A percentile compares a stretch with the other conserved stretches of the same genome.
Conservation (phyloP, 352 stramenopile species). For the Globisporangium splendens region DNA sequence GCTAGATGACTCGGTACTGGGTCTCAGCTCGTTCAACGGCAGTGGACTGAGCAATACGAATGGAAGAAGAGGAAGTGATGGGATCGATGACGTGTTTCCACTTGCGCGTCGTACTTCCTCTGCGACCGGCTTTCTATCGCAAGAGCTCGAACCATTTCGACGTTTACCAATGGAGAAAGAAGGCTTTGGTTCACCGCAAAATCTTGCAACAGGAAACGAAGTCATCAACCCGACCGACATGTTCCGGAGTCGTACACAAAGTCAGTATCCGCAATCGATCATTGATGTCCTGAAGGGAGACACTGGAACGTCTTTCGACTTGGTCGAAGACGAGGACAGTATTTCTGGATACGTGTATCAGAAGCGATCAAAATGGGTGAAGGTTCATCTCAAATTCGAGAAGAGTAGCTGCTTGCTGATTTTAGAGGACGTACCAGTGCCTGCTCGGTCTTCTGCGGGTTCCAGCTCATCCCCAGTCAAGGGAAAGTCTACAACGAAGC, state of each 20-base stretch:
- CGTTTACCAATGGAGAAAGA: slow-evolving; percentile 69
- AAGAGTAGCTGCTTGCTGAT: slow-evolving; percentile 54
- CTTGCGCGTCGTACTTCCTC: slow-evolving; percentile 54
- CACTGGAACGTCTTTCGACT: slow-evolving; percentile 49
- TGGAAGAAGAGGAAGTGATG: slow-evolving; percentile 31
- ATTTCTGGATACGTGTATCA: slow-evolving; percentile 69
- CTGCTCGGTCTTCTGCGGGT: not conserved
- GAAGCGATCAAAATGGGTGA: slow-evolving; percentile 71
- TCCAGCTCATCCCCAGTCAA: slow-evolving; percentile 6
- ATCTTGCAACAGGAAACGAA: slow-evolving; percentile 52
- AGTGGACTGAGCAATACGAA: slow-evolving; percentile 13
- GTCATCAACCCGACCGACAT: slow-evolving; percentile 63
- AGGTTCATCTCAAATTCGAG: slow-evolving; percentile 68
- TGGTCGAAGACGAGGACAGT: slow-evolving; percentile 47
- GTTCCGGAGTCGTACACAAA: slow-evolving; percentile 68
- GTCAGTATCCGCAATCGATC: slow-evolving; percentile 67
- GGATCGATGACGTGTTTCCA: slow-evolving; percentile 47
- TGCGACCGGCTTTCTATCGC: slow-evolving; percentile 60
- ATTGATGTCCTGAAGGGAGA: slow-evolving; percentile 65
- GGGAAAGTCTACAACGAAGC: slow-evolving; percentile 31
- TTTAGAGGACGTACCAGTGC: slow-evolving; percentile 30
- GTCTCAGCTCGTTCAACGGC: slow-evolving; percentile 16
- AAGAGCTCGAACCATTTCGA: slow-evolving; percentile 61
- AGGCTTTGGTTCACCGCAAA: slow-evolving; percentile 60
- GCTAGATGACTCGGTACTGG: slow-evolving; percentile 42